These are phyloP conservation scores for Talaromyces sp. DNA, from an alignment of 2,329 filamentous ascomycete species.

Conservation along the genomic window DNA sequence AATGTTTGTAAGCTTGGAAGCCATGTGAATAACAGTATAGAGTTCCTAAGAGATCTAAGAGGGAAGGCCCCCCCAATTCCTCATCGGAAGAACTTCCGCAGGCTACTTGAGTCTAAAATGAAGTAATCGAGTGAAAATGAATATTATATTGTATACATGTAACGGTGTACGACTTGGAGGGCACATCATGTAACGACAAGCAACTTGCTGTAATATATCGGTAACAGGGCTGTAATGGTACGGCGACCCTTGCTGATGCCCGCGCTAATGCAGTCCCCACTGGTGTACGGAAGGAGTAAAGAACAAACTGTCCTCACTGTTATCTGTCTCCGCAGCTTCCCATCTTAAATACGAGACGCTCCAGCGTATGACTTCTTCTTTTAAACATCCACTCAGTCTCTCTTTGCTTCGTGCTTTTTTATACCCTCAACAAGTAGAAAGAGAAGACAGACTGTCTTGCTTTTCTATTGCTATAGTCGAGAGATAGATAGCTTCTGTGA, in stretches of 20 bases:
- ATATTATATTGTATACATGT: background rate
- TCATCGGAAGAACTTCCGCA: background rate
- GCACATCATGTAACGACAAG: background rate
- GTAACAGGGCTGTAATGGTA: background rate
- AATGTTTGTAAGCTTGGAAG: background rate
- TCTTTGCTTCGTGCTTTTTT: slow-evolving; percentile 4
- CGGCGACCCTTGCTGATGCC: background rate
- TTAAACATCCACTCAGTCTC: background rate
- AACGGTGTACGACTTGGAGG: background rate
- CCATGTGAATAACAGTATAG: background rate
- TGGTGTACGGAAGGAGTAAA: slow-evolving; percentile 19
- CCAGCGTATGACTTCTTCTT: background rate
- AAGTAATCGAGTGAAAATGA: background rate
- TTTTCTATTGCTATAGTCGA: background rate
- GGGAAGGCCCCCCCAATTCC: background rate
- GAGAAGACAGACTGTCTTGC: background rate
- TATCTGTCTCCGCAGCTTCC: slow-evolving; percentile 5
- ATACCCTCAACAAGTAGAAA: background rate
- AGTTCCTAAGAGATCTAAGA: background rate
- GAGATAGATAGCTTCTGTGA: slow-evolving; percentile 4
- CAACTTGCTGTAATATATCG: background rate
- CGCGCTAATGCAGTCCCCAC: background rate
- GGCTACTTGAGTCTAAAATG: too few species aligned
- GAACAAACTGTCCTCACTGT: slow-evolving; percentile 43
- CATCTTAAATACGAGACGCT: slow-evolving; percentile 5